phyloP scores from a whole-genome alignment of 345 rosid species.

The Excoecaria cochinchinensis region DNA sequence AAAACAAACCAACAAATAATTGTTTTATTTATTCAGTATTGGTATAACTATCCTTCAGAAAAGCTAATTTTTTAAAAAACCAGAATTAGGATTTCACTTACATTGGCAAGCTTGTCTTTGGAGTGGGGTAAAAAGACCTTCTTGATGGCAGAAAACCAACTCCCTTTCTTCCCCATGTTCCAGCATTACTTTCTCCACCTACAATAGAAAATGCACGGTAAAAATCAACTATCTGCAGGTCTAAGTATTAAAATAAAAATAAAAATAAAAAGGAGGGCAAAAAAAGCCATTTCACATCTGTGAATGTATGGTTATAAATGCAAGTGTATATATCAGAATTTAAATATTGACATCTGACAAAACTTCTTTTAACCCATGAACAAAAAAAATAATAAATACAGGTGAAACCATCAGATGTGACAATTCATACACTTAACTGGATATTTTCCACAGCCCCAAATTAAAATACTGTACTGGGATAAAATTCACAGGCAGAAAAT shows the following conservation, averaged over 20 bases:
- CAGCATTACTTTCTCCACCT: slow-evolving; percentile 61
- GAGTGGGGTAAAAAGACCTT: slow-evolving; percentile 67
- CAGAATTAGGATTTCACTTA: slow-evolving; percentile 35
- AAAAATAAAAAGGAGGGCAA: too few species aligned
- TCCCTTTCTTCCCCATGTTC: slow-evolving; percentile 89
- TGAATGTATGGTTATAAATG: slow-evolving; percentile 2
- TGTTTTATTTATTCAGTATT: background rate
- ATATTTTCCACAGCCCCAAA: background rate
- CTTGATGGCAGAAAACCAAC: slow-evolving; percentile 95
- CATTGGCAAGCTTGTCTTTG: slow-evolving; percentile 67
- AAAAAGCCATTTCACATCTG: slow-evolving; percentile 5
- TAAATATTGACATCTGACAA: background rate
- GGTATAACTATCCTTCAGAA: background rate
- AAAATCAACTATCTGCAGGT: slow-evolving; percentile 21
- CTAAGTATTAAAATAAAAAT: background rate
- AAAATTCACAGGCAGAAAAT: background rate
- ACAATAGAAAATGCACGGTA: slow-evolving; percentile 22
- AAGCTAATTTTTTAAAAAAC: background rate
- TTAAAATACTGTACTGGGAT: background rate
- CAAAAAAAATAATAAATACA: too few species aligned
- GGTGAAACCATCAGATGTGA: slow-evolving; percentile 2
- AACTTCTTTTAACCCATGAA: background rate
- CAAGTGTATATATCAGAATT: background rate
- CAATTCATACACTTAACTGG: background rate
- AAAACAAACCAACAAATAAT: background rate